Evolutionary conservation across 495 filamentous ascomycete genomes (phyloP), one percentile per base, ranked within the genome.

Genomic region (Hypoxylon subgilvum): DNA sequence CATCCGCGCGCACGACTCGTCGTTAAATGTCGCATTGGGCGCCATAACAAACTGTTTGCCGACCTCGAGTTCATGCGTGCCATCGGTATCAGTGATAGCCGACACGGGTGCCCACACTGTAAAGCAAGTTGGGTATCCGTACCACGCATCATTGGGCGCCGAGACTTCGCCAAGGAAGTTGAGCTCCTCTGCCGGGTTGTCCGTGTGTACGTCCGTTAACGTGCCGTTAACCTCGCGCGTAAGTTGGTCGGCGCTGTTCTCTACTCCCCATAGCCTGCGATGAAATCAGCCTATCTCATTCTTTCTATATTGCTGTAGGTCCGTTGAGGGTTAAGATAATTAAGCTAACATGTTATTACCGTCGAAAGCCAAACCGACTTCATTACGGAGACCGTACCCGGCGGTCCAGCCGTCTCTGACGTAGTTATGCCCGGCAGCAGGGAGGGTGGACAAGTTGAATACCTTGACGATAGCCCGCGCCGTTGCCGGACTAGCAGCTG

Each of bases 101-200:
- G 49, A 17, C 56, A 57, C 6, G 76, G 77, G 59, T 75, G 14
- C 69, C 86, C 86, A 91, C 2, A 85, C 76, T 0, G 88, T 75
- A 56, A 83, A 85, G 67, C 88, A 91, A 13, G 72, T 61, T 4
- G 88, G 88, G 63, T 91, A 91, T n/a, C 88, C 88, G 63, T 82
- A 84, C 67, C 87, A 86, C 3, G 62, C 59, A 4, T 72, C 57
- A 0, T 68, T 57, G 0, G 82, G 75, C 1, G 68, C 68, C 48
- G 82, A 77, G 3, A 89, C 73, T 34, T 78, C 77, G 1, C 88
- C 88, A 10, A 86, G 84, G 69, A 77, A 88, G 66, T 91, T 92
- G 50, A 91, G 69, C 60, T 91, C 86, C 66, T 91, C 88, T 9
- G 84, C 86, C 0, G 88, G 88, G 58, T 91, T 91, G 31, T 89